These are phyloP conservation scores for Chalciporus piperatoides DNA, from an alignment of 1,284 basidiomycete species.

Conservation along the genomic window DNA sequence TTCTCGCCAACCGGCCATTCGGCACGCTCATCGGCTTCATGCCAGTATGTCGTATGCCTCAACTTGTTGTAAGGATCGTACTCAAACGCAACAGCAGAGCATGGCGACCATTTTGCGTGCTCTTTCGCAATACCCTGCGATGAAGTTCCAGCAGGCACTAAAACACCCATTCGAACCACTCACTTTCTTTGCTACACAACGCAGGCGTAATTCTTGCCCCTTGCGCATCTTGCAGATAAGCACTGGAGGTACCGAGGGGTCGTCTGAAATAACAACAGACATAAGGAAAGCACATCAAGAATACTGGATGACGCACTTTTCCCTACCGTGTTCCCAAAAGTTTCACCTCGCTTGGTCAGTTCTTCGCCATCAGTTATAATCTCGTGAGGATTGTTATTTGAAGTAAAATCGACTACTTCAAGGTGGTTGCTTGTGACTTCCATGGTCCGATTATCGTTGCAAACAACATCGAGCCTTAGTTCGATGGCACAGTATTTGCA, in stretches of 20 bases:
- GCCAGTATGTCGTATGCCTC: slow-evolving; percentile 96
- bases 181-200: slow-evolving; percentile 93
- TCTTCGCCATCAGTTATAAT: slow-evolving; percentile 60
- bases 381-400: slow-evolving; percentile 34
- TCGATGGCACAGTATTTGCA: slow-evolving; percentile 82
- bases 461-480: slow-evolving; percentile 68
- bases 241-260: slow-evolving; percentile 64
- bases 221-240: slow-evolving; percentile 91
- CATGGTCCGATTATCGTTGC: slow-evolving; percentile 68
- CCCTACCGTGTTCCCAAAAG: slow-evolving; percentile 85
- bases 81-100: slow-evolving; percentile 93
- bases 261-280: slow-evolving; percentile 40
- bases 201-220: slow-evolving; percentile 87
- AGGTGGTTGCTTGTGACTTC: slow-evolving; percentile 80
- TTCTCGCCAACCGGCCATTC: slow-evolving; percentile 88
- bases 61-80: slow-evolving; percentile 99
- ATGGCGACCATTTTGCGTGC: slow-evolving; percentile 99
- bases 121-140: slow-evolving; percentile 93
- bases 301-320: slow-evolving; percentile 54
- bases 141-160: background rate
- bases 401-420: slow-evolving; percentile 48
- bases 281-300: background rate
- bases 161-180: slow-evolving; percentile 5
- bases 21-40: slow-evolving; percentile 70
- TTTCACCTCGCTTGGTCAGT: slow-evolving; percentile 64